A percentile compares a stretch with the other conserved stretches of the same genome.
phyloP scores from a whole-genome alignment of 176 grass and related monocot species.

The Chloris gayana region DNA sequence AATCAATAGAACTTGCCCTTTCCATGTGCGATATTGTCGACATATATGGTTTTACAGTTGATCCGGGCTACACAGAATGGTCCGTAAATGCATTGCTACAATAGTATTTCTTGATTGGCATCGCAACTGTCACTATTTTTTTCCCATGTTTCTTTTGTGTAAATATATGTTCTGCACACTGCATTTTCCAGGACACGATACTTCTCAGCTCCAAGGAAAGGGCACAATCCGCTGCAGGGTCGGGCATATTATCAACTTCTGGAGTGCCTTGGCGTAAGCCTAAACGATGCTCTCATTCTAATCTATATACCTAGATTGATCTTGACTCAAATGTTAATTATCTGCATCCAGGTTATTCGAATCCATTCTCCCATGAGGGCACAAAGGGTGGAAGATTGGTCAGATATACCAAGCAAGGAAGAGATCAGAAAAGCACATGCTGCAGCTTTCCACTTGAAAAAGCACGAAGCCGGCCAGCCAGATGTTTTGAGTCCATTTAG shows the following conservation, averaged over 20 bases:
- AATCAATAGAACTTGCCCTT: slow-evolving; percentile 92
- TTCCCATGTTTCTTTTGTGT: background rate
- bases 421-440: slow-evolving; percentile 62
- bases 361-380: slow-evolving; percentile 97
- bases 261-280: slow-evolving; percentile 89
- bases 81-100: slow-evolving; percentile 39
- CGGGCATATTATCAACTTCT: slow-evolving; percentile 98
- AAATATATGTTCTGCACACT: slow-evolving; percentile 35
- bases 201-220: slow-evolving; percentile 82
- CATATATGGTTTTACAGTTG: slow-evolving; percentile 95
- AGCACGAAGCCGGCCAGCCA: slow-evolving; percentile 48
- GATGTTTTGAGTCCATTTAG: slow-evolving; percentile 61
- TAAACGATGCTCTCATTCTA: background rate
- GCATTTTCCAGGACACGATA: slow-evolving; percentile 79
- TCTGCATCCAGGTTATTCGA: slow-evolving; percentile 66
- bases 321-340: slow-evolving; percentile 2
- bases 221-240: slow-evolving; percentile 96
- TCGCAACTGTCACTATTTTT: slow-evolving; percentile 10
- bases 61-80: slow-evolving; percentile 97
- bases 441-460: slow-evolving; percentile 70
- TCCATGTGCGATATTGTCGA: slow-evolving; percentile 97
- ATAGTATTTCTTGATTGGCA: slow-evolving; percentile 16
- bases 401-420: slow-evolving; percentile 79
- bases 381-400: slow-evolving; percentile 82
- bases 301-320: background rate